Evolutionary conservation across 2,329 filamentous ascomycete species (phyloP).

Genomic region (Neodidymelliopsis sp.): DNA sequence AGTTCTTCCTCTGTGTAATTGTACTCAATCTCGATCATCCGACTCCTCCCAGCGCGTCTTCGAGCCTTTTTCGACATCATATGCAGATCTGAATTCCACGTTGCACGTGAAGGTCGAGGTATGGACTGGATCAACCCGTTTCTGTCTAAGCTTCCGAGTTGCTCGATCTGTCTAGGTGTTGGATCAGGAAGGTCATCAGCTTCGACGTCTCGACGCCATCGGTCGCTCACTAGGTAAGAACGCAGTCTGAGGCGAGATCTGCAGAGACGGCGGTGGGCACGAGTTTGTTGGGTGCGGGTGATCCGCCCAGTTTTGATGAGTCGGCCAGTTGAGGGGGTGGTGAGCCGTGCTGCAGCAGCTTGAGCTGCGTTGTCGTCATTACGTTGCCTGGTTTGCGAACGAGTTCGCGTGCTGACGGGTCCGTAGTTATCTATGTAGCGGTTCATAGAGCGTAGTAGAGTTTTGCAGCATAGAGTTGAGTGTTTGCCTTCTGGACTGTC

Average conservation of each 20-base stretch:
- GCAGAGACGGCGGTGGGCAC: background rate
- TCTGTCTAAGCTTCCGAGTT: background rate
- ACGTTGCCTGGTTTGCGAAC: background rate
- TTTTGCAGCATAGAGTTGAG: background rate
- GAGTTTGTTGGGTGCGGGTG: background rate
- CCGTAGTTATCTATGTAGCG: background rate
- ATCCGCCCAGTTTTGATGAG: background rate
- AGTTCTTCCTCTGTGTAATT: background rate
- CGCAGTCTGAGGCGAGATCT: background rate
- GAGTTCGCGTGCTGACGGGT: background rate
- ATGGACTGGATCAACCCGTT: background rate
- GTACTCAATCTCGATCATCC: background rate
- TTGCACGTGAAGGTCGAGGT: background rate
- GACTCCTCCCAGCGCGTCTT: background rate
- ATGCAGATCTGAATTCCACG: background rate
- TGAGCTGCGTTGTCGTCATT: background rate
- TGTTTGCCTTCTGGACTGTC: constrained; percentile 2
- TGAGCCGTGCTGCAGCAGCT: background rate
- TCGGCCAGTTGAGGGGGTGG: background rate
- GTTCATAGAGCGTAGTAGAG: background rate
- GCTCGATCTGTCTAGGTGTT: background rate
- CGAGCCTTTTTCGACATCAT: background rate
- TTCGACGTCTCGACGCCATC: background rate
- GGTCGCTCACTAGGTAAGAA: background rate
- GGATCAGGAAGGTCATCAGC: background rate